Base-by-base conservation (phyloP, 345 rosid species). In the Eucalyptus polybractea region DNA sequence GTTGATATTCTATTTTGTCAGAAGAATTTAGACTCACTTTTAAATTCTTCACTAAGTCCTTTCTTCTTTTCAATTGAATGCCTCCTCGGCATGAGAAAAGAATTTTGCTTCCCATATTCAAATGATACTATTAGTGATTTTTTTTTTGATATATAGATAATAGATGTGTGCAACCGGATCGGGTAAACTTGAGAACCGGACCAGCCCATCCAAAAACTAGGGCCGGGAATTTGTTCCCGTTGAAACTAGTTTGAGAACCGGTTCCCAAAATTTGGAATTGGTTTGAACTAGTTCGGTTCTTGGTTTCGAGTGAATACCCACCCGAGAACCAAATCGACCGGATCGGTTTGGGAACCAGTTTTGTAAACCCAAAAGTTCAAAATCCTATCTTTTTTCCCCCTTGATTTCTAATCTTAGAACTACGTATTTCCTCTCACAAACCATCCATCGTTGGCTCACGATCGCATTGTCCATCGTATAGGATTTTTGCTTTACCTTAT, bases 231-330 rank as follows among this genome's bases (percentile, higher is more conserved):
- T 1, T 0, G 27, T 56, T 56, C 62, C 2, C 2, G 1, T 53
- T 53, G 58, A 19, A 53, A 2, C 1, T 0, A 1, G 5, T 1
- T 0, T 0, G 13, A 24, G 62, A 56, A 56, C 0, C 0, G 1
- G 6, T 56, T 56, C 3, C 3, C 13, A 56, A 56, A 22, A 56
- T 56, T 56, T 0, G 1, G 5, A 56, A 56, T 24, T 0, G 1
- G 1, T 56, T 24, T 56, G 12, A 56, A 53, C 10, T 53, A 53
- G 56, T 53, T 53, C 0, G 2, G 56, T 8, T 56, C 62, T 56
- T 1, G 6, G 2, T 56, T 22, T 24, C 3, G 6, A 56, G 27
- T 56, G 29, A 56, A 56, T 9, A 56, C 29, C 29, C 62, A 56
- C 62, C 1, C 6, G 62, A 22, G 62, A 56, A 56, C 27, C 0